Percentiles rank a stretch among this genome's conserved stretches.
Evolutionary conservation across 1,139 yeast genomes (phyloP).

Genomic region (Debaryomyces fabryi): DNA sequence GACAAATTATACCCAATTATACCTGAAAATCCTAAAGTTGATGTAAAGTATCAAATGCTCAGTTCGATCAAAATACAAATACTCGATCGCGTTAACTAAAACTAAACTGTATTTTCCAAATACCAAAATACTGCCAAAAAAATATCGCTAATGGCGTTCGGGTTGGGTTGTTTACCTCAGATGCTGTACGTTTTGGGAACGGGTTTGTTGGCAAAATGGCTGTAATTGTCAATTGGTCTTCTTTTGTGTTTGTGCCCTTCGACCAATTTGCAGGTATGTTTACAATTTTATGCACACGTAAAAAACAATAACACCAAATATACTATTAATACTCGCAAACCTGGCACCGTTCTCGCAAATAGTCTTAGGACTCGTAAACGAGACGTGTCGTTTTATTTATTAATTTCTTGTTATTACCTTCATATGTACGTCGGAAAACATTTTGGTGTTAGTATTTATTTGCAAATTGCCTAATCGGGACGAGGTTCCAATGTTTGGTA

Average conservation of each 20-base stretch:
- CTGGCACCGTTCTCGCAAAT: not conserved
- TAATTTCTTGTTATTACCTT: slow-evolving; percentile 1
- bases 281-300: slow-evolving; percentile 2
- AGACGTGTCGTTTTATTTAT: slow-evolving; percentile 8
- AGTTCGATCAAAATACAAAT: slow-evolving; percentile 7
- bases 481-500: slow-evolving; percentile 6
- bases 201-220: slow-evolving; percentile 2
- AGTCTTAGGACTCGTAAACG: not conserved
- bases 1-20: slow-evolving; percentile 2
- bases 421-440: not conserved
- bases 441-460: not conserved
- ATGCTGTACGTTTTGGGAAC: not conserved
- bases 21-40: not conserved
- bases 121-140: slow-evolving; percentile 1
- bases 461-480: slow-evolving; percentile 4
- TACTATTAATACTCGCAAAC: not conserved
- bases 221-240: slow-evolving; percentile 1
- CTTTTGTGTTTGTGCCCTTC: slow-evolving; percentile 1
- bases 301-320: slow-evolving; percentile 2
- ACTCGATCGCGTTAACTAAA: slow-evolving; percentile 5
- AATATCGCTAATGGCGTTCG: slow-evolving; percentile 2
- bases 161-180: slow-evolving; percentile 2
- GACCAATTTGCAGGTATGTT: not conserved
- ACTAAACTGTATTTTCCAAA: slow-evolving; percentile 1
- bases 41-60: slow-evolving; percentile 5